phyloP scores from a whole-genome alignment of 164 flowering plant genomes.

The Magnolia changhungtana region DNA sequence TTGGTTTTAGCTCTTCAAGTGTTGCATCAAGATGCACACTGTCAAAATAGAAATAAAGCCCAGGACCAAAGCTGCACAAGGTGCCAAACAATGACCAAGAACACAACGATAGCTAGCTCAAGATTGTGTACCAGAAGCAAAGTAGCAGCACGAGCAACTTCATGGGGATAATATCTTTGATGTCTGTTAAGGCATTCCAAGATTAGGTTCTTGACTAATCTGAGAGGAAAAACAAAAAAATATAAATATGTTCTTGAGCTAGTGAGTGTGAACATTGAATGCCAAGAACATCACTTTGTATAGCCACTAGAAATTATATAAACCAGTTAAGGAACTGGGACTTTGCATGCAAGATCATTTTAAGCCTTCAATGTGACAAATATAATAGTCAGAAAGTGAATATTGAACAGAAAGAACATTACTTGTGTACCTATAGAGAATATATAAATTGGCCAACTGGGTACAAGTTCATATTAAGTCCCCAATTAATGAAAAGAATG shows the following conservation, averaged over 20 bases:
- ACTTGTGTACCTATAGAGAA: no score
- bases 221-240: slow-evolving; percentile 2
- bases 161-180: slow-evolving; percentile 86
- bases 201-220: background rate
- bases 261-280: background rate
- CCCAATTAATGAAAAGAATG: no score
- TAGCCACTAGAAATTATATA: background rate
- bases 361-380: no score
- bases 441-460: no score
- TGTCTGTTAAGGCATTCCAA: slow-evolving; percentile 48
- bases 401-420: no score
- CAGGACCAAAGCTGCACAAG: no score
- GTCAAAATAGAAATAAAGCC: no score
- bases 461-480: no score
- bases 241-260: background rate
- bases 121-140: slow-evolving; percentile 63
- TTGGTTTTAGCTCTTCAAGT: no score
- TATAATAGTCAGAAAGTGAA: no score
- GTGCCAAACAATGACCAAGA: background rate
- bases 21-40: no score
- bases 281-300: background rate
- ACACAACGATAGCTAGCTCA: background rate
- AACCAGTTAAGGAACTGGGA: background rate
- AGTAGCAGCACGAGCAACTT: slow-evolving; percentile 82
- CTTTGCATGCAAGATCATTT: background rate